Evolutionary conservation across 2,329 filamentous ascomycete species (phyloP).

Genomic region (Macrophomina tecta): DNA sequence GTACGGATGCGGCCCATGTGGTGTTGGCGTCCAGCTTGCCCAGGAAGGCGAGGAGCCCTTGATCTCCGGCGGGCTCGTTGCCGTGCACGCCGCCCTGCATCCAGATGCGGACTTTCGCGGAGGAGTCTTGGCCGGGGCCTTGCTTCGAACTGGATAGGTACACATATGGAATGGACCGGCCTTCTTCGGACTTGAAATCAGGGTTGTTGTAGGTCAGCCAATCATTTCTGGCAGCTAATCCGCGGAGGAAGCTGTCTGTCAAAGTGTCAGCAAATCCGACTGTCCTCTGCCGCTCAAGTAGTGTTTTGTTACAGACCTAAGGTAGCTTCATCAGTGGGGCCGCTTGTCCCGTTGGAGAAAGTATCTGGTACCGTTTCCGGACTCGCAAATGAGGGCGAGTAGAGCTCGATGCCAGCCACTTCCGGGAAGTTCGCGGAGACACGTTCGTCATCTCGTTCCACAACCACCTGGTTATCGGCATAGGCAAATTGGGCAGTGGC

Average conservation of each 20-base stretch:
- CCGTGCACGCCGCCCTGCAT: conserved; percentile 46
- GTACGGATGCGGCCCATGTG: conserved; percentile 39
- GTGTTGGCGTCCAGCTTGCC: conserved; percentile 44
- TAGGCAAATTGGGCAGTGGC: conserved; percentile 13
- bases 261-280: conserved; percentile 27
- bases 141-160: conserved; percentile 33
- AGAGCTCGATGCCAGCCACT: conserved; percentile 32
- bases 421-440: conserved; percentile 31
- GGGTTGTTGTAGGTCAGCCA: conserved; percentile 41
- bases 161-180: conserved; percentile 40
- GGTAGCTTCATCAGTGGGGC: conserved; percentile 32
- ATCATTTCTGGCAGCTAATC: conserved; percentile 40
- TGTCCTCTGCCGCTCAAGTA: conserved; percentile 28
- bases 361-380: conserved; percentile 30
- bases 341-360: conserved; percentile 33
- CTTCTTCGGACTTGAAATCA: conserved; percentile 43
- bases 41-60: conserved; percentile 43
- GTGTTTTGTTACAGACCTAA: conserved; percentile 32
- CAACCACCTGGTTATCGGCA: conserved; percentile 28
- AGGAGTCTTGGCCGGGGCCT: conserved; percentile 30
- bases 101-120: conserved; percentile 44
- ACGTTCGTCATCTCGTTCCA: conserved; percentile 10
- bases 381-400: conserved; percentile 33
- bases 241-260: conserved; percentile 37
- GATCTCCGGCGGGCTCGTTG: conserved; percentile 47